phyloP scores from a whole-genome alignment of 2,329 filamentous ascomycete species.

The Cordyceps javanica region DNA sequence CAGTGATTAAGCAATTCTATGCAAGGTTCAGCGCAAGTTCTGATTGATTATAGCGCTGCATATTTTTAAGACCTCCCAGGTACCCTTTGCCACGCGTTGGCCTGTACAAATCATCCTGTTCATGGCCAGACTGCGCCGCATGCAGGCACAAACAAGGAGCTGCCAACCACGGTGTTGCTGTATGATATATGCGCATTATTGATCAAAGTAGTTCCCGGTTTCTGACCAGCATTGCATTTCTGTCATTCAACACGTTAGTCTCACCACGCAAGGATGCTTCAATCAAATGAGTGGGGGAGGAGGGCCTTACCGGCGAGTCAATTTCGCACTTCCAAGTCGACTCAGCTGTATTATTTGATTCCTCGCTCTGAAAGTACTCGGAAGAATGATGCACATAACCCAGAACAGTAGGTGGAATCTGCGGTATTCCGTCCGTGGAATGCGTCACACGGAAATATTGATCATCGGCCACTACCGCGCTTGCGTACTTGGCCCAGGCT shows the following conservation, averaged over 20 bases:
- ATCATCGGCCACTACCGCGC: not conserved
- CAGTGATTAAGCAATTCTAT: no score
- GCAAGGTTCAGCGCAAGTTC: not conserved
- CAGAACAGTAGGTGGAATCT: conserved; percentile 50
- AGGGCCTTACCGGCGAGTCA: not conserved
- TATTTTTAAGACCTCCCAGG: no score
- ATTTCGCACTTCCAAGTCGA: conserved; percentile 6
- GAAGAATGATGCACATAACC: conserved; percentile 55
- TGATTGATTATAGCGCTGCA: not conserved
- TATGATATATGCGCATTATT: conserved; percentile 5
- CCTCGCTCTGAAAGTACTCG: conserved; percentile 1
- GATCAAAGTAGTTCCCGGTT: not conserved
- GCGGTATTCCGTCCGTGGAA: conserved; percentile 54
- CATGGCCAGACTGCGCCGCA: conserved; percentile 8
- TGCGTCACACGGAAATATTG: conserved; percentile 48
- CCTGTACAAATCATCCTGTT: not conserved
- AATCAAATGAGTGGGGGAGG: not conserved
- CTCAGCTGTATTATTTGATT: not conserved
- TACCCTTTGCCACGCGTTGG: no score
- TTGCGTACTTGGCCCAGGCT: conserved; percentile 3
- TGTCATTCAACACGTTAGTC: not conserved
- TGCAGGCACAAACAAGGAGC: conserved; percentile 1
- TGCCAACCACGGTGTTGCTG: conserved; percentile 10
- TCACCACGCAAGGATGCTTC: not conserved
- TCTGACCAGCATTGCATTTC: conserved; percentile 8